A percentile compares a stretch with the other conserved stretches of the same genome.
These are phyloP conservation scores for Oryza glaberrima DNA, from an alignment of 176 grass and related monocot genomes.

Conservation along the genomic window DNA sequence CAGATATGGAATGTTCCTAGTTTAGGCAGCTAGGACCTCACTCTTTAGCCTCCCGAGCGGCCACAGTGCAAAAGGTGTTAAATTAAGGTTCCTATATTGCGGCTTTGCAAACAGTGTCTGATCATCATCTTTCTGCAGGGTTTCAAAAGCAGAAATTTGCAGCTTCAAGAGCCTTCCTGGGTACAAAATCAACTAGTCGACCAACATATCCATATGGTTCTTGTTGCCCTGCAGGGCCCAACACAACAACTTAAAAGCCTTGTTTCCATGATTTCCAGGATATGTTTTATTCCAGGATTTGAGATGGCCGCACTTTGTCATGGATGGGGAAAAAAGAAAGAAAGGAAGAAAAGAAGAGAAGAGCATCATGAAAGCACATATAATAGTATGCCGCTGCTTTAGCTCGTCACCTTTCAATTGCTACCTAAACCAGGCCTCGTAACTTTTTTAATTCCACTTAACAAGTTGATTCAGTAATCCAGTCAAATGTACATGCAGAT, in stretches of 20 bases:
- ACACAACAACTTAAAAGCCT: not conserved
- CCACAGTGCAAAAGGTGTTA: not conserved
- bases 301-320: not conserved
- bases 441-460: not conserved
- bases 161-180: not conserved
- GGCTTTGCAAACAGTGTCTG: not conserved
- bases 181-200: too few species aligned
- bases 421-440: not conserved
- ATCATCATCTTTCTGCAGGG: not conserved
- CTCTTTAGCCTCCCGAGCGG: too few species aligned
- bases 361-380: not conserved
- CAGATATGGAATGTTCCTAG: not conserved
- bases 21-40: not conserved
- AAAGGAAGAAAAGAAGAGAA: not conserved
- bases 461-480: not conserved
- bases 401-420: not conserved
- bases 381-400: not conserved
- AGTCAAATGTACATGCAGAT: not conserved
- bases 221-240: not conserved
- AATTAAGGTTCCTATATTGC: not conserved
- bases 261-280: not conserved
- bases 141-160: not conserved
- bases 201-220: not conserved
- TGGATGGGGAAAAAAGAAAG: not conserved
- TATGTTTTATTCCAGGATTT: not conserved